Base-by-base conservation (phyloP, 306 rosid species). In the Sophora flavescens region DNA sequence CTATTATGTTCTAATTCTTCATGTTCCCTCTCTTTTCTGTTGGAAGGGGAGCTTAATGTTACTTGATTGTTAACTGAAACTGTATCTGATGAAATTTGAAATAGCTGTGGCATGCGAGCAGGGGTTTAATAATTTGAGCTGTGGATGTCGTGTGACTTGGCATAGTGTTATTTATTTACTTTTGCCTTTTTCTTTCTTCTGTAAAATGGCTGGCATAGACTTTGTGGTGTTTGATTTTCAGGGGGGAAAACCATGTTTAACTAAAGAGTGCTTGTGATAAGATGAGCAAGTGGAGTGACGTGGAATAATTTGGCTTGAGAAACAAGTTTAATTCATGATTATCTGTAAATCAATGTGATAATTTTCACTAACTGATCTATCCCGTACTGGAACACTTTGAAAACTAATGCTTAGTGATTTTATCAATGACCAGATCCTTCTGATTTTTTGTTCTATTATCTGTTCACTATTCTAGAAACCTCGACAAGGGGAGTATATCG, bases 401-500 rank as follows among this genome's bases (percentile, higher is more conserved):
- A 35, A 68, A 6, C 70, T 30, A 44, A 39, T 45, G 54, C 45
- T 64, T 64, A 14, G 22, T 65, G 74, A 30, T 51, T 41, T 65
- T 30, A 41, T 30, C 32, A 52, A 63, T 12, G 35, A 36, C 62
- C 17, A 4, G 11, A 26, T 10, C 58, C 48, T 70, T 11, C 8
- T 41, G 33, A 2, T 50, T 39, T 70, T 30, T 44, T 11, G 42
- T 50, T 38, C 45, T 28, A 30, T 32, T 45, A 45, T 44, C 50
- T 44, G 3, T 44, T 44, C 50, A 26, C 30, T 72, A 8, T 7
- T 30, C 13, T 30, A 30, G 32, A 30, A 30, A 2, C 32, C 32
- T 30, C 2, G 32, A 22, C 3, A 30, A 30, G 32, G 32, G 2
- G 3, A 30, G 32, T 30, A 30, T 2, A 30, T 30, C 32, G 3